These are phyloP conservation scores for Apostasia ramifera DNA, from an alignment of 106 monocot genomes.

Conservation along the genomic window DNA sequence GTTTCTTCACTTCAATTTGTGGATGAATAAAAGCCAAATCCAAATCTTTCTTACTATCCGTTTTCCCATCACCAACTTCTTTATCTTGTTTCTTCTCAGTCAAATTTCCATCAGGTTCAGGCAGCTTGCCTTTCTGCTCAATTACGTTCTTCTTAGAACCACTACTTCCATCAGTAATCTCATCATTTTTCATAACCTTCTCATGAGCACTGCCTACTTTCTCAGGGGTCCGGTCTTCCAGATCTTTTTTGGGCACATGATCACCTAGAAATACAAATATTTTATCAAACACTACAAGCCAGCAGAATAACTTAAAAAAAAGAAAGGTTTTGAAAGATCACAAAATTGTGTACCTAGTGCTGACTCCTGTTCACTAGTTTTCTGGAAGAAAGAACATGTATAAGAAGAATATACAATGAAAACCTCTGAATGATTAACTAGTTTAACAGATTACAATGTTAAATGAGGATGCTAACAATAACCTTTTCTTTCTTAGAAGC, in stretches of 20 bases:
- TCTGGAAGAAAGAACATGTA: constrained; percentile 23
- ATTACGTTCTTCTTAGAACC: constrained; percentile 17
- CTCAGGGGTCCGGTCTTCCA: constrained; percentile 9
- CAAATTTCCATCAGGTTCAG: constrained; percentile 15
- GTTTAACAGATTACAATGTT: neutral
- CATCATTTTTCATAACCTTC: constrained; percentile 16
- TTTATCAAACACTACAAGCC: neutral
- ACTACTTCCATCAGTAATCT: constrained; percentile 9
- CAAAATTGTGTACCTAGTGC: constrained; percentile 27
- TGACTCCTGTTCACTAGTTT: constrained; percentile 32
- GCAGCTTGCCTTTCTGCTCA: constrained; percentile 23
- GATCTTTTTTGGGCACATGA: constrained; percentile 14
- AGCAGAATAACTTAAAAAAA: neutral
- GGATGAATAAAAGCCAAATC: constrained; percentile 16
- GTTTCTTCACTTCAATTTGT: constrained; percentile 9
- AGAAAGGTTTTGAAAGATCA: neutral
- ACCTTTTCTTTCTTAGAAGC: constrained; percentile 54
- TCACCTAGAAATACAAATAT: constrained; percentile 16
- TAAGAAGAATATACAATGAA: neutral
- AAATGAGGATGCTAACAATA: neutral
- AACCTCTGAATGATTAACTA: neutral
- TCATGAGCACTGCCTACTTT: constrained; percentile 21
- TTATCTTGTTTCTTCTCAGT: constrained; percentile 15
- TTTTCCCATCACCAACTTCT: constrained; percentile 7
- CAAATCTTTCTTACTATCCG: constrained; percentile 3